Percentiles rank a stretch among this genome's conserved stretches.
Conservation (phyloP, 108 stramenopile genomes). For the Nitzschia sp. region DNA sequence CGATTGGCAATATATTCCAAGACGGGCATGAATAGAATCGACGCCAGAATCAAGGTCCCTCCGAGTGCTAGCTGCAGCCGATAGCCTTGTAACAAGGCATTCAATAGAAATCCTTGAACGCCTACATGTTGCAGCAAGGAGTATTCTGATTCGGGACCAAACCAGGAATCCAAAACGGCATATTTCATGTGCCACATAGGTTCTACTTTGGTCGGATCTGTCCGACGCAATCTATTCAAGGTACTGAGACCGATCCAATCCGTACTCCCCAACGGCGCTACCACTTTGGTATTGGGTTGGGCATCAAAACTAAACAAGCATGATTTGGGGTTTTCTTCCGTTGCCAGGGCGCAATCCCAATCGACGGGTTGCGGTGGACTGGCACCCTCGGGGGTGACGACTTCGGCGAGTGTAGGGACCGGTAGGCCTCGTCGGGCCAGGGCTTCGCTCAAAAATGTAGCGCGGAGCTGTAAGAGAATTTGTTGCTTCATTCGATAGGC, state of each 20-base stretch:
- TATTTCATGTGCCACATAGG: constrained; percentile 88
- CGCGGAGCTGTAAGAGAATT: constrained; percentile 65
- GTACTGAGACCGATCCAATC: constrained; percentile 77
- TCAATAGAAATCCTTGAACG: constrained; percentile 58
- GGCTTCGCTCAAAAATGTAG: constrained; percentile 66
- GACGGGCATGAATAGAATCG: constrained; percentile 51
- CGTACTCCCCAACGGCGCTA: constrained; percentile 61
- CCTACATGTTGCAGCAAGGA: constrained; percentile 70
- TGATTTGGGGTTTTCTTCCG: constrained; percentile 60
- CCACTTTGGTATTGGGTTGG: constrained; percentile 72
- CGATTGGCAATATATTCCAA: constrained; percentile 55
- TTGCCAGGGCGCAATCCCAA: constrained; percentile 87
- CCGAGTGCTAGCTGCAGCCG: constrained; percentile 47
- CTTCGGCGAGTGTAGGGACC: constrained; percentile 49
- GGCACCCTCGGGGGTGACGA: constrained; percentile 56
- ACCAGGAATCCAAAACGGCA: constrained; percentile 72
- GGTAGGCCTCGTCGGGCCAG: constrained; percentile 71
- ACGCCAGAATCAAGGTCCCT: constrained; percentile 26
- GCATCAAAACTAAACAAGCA: constrained; percentile 85
- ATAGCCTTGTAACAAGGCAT: constrained; percentile 56
- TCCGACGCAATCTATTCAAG: constrained; percentile 79
- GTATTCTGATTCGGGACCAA: constrained; percentile 55
- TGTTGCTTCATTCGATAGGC: constrained; percentile 70
- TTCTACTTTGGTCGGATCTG: constrained; percentile 86
- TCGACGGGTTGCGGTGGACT: constrained; percentile 68